Base-by-base conservation (phyloP, 768 basidiomycete genomes). In the Gloeopeniophorella convolvens region DNA sequence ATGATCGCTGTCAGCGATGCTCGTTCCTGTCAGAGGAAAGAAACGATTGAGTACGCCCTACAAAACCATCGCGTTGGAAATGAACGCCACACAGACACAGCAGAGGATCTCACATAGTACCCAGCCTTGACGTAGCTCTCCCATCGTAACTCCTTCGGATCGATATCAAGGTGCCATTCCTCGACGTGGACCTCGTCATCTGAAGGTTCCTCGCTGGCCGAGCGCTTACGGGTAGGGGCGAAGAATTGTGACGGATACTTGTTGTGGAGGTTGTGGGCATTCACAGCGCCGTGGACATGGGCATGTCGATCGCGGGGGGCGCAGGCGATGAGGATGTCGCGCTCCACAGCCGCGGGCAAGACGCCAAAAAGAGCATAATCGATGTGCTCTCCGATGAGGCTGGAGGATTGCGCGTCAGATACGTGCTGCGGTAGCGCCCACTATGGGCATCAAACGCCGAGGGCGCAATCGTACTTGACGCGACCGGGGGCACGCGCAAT, bases 71-170 rank as follows among this genome's bases (percentile, higher is more conserved):
- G 11, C 28, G 12, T 53, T 53, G 21, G 24, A 31, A 40, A 33
- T 36, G 26, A 26, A 28, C 7, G 8, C 11, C 15, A 28, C 28
- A 27, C 34, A 34, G 39, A 42, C n/a, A 16, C 20, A 50, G 40
- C 21, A 20, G 27, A 46, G 16, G 52, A 11, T 70, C 81, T 54
- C 50, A 88, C 88, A 63, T 84, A 85, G 60, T 88, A 89, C 15
- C 85, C 87, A 1, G 87, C 88, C 63, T 91, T 90, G 59, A 92
- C 79, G 63, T 90, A 92, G 61, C 84, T 89, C 61, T 89, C 87
- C 90, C 89, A 92, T 42, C 84, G 70, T 30, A 89, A 66, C 55
- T 82, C 75, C 30, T 74, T 70, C 28, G 75, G 83, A 60, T 84
- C 75, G 54, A 90, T 90, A 42, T 84, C 85, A 12, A 92, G 68